These are phyloP conservation scores for Tuber brumale DNA, from an alignment of 495 filamentous ascomycete genomes.

Conservation along the genomic window DNA sequence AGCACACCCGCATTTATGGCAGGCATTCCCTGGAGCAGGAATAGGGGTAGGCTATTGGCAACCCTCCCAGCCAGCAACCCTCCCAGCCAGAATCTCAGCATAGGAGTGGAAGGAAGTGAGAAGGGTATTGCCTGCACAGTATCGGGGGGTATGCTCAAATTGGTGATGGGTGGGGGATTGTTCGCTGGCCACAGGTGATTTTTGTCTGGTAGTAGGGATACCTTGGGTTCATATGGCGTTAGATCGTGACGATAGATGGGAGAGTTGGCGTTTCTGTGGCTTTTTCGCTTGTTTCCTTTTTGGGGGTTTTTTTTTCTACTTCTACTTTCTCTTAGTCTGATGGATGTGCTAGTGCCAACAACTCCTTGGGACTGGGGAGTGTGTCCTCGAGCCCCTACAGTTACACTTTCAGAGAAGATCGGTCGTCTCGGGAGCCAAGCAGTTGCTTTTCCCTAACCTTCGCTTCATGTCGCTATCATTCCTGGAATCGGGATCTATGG, in stretches of 20 bases:
- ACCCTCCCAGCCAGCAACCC: not conserved
- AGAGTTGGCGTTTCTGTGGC: not conserved
- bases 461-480: not conserved
- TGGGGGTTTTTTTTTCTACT: not conserved
- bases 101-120: not conserved
- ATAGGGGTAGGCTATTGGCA: not conserved
- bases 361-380: not conserved
- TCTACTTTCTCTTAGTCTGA: not conserved
- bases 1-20: not conserved
- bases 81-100: not conserved
- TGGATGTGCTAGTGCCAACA: not conserved
- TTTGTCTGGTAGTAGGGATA: not conserved
- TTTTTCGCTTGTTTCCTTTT: not conserved
- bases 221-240: not conserved
- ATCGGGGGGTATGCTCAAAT: not conserved
- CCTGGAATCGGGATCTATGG: not conserved
- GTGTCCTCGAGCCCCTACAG: no score
- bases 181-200: not conserved
- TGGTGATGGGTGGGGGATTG: not conserved
- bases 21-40: not conserved
- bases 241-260: not conserved
- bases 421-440: not conserved
- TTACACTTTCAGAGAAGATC: not conserved
- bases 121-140: not conserved
- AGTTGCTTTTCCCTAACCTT: not conserved